These are phyloP conservation scores for Metschnikowia arizonensis DNA, from an alignment of 805 yeast species.

Conservation along the genomic window DNA sequence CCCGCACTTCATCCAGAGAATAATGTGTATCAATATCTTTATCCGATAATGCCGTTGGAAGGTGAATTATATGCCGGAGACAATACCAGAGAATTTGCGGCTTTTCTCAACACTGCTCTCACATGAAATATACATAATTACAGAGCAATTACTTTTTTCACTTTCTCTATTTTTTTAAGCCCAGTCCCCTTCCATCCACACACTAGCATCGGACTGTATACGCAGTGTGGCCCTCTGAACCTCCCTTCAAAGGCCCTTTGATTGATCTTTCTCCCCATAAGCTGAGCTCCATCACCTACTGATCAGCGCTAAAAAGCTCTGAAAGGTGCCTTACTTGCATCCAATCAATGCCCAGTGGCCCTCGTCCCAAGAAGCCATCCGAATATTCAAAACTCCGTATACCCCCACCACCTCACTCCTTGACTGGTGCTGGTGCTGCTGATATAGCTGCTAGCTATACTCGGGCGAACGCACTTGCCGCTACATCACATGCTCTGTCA, in stretches of 20 bases:
- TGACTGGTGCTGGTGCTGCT: slow-evolving; percentile 12
- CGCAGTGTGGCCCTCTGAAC: neutral
- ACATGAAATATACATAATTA: neutral
- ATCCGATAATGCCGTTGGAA: neutral
- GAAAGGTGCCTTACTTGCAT: slow-evolving; percentile 1
- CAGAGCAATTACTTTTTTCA: neutral
- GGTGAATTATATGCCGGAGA: slow-evolving; percentile 1
- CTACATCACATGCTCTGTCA: slow-evolving; percentile 3
- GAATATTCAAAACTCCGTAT: slow-evolving; percentile 4
- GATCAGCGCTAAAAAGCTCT: neutral
- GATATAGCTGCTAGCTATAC: slow-evolving; percentile 8
- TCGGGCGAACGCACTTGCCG: slow-evolving; percentile 3
- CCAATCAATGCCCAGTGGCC: slow-evolving; percentile 9
- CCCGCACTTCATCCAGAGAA: neutral
- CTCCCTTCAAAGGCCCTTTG: neutral
- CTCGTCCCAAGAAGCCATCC: slow-evolving; percentile 3
- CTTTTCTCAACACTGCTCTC: slow-evolving; percentile 5
- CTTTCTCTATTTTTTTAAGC: neutral
- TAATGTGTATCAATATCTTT: neutral
- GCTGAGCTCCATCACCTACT: neutral
- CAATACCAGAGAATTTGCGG: slow-evolving; percentile 5
- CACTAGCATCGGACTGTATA: neutral
- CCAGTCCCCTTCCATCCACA: neutral
- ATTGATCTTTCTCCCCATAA: neutral
- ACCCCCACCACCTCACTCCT: slow-evolving; percentile 12